Evolutionary conservation across 2,329 filamentous ascomycete genomes (phyloP), one percentile per base, ranked within the genome.

Genomic region (Rhynchosporium graminicola): DNA sequence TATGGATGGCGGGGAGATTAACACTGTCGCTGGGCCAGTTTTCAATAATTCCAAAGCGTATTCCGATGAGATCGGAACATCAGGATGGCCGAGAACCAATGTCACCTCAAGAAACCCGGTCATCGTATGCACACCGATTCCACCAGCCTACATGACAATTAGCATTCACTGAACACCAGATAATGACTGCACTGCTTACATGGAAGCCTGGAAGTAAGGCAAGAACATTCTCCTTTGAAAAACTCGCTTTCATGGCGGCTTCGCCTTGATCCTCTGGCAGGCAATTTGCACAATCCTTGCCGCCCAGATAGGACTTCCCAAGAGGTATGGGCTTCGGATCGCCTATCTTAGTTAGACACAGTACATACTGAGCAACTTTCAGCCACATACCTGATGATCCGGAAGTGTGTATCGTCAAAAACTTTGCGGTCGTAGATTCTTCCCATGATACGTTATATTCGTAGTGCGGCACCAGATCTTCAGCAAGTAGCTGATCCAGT

Each of bases 381-480:
- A 2, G 28, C 13, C 2, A 7, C 13, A 33, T 59, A 60, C 64
- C 61, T 36, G 62, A 60, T 26, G 75, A 74, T 1, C 79, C 79
- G 3, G 77, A 79, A 0, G 78, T 79, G 55, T 80, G 78, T 0
- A 79, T 59, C 31, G 76, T 71, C 31, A 75, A 72, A 4, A 78
- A 76, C 0, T 75, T 74, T 0, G 78, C 76, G 36, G 73, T 64
- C 0, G 65, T 66, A 5, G 74, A 75, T 2, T 72, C 66, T 2
- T 74, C 71, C n/a, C 73, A 78, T 1, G 68, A 72, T 46, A 74
- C 75, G 3, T 65, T 68, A 58, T 76, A 78, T 0, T 62, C 63
- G 31, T 73, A 77, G 3, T 65, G 57, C 13, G 57, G 40, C 0
- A 61, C 54, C 1, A 52, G 31, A 1, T 66, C 57, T 4, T 65